Evolutionary conservation across 768 basidiomycete species (phyloP).

Genomic region (Naganishia kalamii): DNA sequence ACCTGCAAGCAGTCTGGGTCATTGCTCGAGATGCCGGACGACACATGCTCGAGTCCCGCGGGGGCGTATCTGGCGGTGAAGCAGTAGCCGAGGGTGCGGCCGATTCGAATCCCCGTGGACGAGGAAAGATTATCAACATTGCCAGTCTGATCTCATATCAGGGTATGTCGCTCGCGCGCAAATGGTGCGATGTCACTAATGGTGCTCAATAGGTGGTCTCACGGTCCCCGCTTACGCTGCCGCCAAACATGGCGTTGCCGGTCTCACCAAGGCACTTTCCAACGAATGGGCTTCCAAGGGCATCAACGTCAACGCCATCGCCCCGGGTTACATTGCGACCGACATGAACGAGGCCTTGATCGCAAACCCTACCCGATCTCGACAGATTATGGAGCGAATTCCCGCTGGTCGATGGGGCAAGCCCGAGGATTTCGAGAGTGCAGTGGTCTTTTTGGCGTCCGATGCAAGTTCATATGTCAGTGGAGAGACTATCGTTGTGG

Average conservation of each 20-base stretch:
- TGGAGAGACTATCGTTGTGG: constrained; percentile 65
- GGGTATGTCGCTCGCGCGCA: constrained; percentile 26
- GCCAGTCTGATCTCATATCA: constrained; percentile 51
- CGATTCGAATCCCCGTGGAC: constrained; percentile 41
- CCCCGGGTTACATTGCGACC: constrained; percentile 80
- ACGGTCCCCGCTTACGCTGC: constrained; percentile 85
- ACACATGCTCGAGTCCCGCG: constrained; percentile 69
- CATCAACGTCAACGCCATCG: constrained; percentile 80
- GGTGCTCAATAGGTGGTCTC: constrained; percentile 54
- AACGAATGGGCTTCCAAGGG: constrained; percentile 90
- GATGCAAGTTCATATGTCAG: constrained; percentile 64
- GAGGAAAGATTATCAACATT: constrained; percentile 69
- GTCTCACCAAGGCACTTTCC: constrained; percentile 66
- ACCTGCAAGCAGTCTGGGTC: constrained; percentile 80
- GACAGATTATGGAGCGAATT: constrained; percentile 69
- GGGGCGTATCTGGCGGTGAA: constrained; percentile 44
- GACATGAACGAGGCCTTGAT: constrained; percentile 70
- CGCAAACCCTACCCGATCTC: constrained; percentile 59
- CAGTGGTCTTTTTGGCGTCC: constrained; percentile 64
- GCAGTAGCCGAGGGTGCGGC: constrained; percentile 37
- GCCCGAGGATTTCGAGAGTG: constrained; percentile 68
- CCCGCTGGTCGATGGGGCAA: constrained; percentile 67
- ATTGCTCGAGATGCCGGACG: constrained; percentile 77
- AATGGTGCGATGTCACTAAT: constrained; percentile 44
- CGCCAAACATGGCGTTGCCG: constrained; percentile 74